Evolutionary conservation across 2,329 filamentous ascomycete genomes (phyloP).

Genomic region (Metarhizium humberi): DNA sequence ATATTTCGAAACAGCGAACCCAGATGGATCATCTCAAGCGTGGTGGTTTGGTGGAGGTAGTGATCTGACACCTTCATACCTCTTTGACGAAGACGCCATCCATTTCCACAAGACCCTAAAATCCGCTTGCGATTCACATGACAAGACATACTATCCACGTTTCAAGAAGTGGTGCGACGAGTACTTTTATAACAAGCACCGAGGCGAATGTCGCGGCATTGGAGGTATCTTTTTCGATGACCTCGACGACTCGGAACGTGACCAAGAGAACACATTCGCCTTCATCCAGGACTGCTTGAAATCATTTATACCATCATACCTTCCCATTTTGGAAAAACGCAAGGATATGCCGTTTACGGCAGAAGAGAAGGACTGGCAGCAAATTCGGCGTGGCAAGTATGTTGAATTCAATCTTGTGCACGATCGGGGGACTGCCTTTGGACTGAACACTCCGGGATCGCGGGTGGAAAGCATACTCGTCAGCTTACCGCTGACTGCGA

Average conservation of each 20-base stretch:
- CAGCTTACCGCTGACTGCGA: constrained; percentile 86
- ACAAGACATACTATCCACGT: constrained; percentile 80
- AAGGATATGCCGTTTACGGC: constrained; percentile 89
- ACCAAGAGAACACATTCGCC: constrained; percentile 80
- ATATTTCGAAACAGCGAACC: constrained; percentile 92
- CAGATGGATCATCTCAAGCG: constrained; percentile 69
- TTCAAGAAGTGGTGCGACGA: constrained; percentile 99
- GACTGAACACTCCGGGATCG: constrained; percentile 82
- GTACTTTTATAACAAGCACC: constrained; percentile 92
- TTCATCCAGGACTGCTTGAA: constrained; percentile 80
- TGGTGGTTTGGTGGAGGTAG: constrained; percentile 99
- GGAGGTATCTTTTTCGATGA: constrained; percentile 99
- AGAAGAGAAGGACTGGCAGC: constrained; percentile 91
- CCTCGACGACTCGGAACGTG: constrained; percentile 76
- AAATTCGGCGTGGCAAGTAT: constrained; percentile 86
- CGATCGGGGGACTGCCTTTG: constrained; percentile 90
- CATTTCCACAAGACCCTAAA: constrained; percentile 96
- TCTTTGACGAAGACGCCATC: constrained; percentile 94
- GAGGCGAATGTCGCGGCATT: constrained; percentile 75
- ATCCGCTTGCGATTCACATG: constrained; percentile 84
- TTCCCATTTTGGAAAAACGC: constrained; percentile 78
- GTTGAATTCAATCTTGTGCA: constrained; percentile 98
- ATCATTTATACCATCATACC: constrained; percentile 81
- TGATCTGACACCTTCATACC: constrained; percentile 84
- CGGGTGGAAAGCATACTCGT: constrained; percentile 95